These are phyloP conservation scores for Macrophomina tecta DNA, from an alignment of 2,329 filamentous ascomycete genomes.

Conservation along the genomic window DNA sequence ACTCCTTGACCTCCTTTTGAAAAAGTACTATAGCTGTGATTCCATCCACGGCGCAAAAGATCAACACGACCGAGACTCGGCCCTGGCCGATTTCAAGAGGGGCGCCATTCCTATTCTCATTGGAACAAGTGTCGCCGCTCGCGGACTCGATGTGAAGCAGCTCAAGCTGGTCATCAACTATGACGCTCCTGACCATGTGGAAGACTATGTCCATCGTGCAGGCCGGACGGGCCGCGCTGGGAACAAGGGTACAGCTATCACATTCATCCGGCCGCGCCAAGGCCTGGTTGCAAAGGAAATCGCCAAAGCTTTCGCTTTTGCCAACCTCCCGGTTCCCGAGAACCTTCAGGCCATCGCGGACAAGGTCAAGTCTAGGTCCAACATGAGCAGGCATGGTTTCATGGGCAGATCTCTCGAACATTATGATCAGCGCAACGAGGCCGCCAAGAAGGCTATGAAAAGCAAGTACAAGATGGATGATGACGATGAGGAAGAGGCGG, in stretches of 20 bases:
- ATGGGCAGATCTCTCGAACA: conserved; percentile 93
- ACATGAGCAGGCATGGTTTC: conserved; percentile 82
- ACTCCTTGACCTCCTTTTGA: conserved; percentile 76
- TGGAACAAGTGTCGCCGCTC: conserved; percentile 92
- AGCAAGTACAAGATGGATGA: conserved; percentile 72
- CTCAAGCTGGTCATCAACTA: conserved; percentile 96
- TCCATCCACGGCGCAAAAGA: conserved; percentile 95
- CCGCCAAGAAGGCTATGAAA: conserved; percentile 82
- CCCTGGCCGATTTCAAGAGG: conserved; percentile 90
- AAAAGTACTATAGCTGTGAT: conserved; percentile 87
- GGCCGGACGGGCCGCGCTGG: conserved; percentile 94
- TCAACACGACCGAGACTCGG: conserved; percentile 89
- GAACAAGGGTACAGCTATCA: conserved; percentile 92
- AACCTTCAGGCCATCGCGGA: conserved; percentile 65
- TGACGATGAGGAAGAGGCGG: conserved; percentile 74
- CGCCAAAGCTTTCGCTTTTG: conserved; percentile 89
- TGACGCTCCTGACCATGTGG: conserved; percentile 89
- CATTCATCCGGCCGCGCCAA: conserved; percentile 89
- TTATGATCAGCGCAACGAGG: conserved; percentile 88
- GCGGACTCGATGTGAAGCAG: conserved; percentile 94
- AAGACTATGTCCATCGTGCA: conserved; percentile 95
- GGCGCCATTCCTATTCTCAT: conserved; percentile 89
- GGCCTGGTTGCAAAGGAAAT: conserved; percentile 90
- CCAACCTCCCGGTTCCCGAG: conserved; percentile 81
- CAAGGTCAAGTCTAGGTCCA: conserved; percentile 94